Evolutionary conservation across 495 filamentous ascomycete species (phyloP), one percentile per base, ranked within the genome.

Genomic region (Podospora pseudopauciseta): DNA sequence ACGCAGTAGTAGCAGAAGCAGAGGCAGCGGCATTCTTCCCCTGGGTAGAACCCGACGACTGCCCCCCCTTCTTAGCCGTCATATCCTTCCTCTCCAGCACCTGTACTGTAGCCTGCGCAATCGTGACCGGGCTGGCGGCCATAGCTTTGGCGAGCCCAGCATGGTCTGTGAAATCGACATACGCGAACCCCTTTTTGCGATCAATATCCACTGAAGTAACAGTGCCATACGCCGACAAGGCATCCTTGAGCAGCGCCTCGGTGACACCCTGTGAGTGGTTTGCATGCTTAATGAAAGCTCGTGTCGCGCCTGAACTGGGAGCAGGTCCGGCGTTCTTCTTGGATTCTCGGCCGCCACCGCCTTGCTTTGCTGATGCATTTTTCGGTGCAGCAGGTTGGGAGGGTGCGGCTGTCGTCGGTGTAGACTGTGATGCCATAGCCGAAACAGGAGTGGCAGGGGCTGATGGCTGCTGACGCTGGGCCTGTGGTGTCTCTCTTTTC

Each of bases 271-370:
- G 93, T 1, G 92, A 93, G 20, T 92, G 87, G 76, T 95, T 96
- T 65, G 93, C 93, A 72, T 96, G 93, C 74, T 97, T 97, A 72
- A 97, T 83, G 75, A 97, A 97, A n/a, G 92, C 93, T 74, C 92
- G 89, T 1, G 87, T 91, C 5, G 89, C 86, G 4, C 86, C 86
- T 9, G 87, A 75, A 28, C 83, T 75, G 69, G 86, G 68, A 6
- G 72, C 56, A 18, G 77, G 55, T 26, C 74, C 65, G n/a, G 64
- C 30, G 49, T 69, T 70, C 20, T 68, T 68, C 30, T 68, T 73
- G 1, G 68, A 28, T 20, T 58, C 60, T 20, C 60, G n/a, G 23
- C 59, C 59, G 16, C 60, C 26, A 23, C 59, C 69, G 27, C 64
- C 26, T 59, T 70, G 70, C 55, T 79, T 83, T 34, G 70, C 49